Evolutionary conservation across 148 eudicot species (phyloP), one percentile per base, ranked within the genome.

Genomic region (Arbutus unedo): DNA sequence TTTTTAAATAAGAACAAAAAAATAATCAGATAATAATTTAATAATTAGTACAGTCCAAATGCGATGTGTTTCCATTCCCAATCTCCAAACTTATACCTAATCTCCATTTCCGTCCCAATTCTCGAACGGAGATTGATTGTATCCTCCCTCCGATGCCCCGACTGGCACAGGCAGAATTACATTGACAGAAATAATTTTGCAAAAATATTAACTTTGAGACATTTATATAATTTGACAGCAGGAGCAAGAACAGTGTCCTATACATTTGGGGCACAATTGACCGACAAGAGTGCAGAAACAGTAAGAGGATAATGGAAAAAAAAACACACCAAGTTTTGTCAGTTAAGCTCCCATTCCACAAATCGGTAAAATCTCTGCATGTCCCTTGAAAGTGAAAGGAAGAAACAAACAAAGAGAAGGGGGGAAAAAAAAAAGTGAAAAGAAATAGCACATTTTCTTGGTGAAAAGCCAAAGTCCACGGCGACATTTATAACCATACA

Each of bases 281-380:
- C 82, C 82, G 76, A 80, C 82, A 80, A 50, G 74, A 64, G 56
- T 79, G 74, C 82, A 62, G 23, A 51, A 80, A 80, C 82, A 67
- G 62, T 80, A 68, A 80, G n/a, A 66, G 5, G 74, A 80, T 66
- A 80, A 67, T 66, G 8, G 70, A 10, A 64, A 59, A 9, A n/a
- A 59, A 59, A 3, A 74, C 25, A 48, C 78, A 76, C 9, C 44
- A 23, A 16, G 21, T 4, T 47, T 9, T 10, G 78, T 51, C 79
- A 76, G 51, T 76, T 51, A 64, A 54, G 81, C 74, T 62, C 74
- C 72, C 68, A 78, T 38, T 55, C 15, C 44, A 8, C 18, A 8
- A 16, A 18, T 41, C 67, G 3, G 54, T 79, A 79, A 45, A 78
- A 48, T 47, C 54, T 9, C 81, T 19, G 8, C 68, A 62, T 62